These are phyloP conservation scores for Erythrophleum fordii DNA, from an alignment of 306 rosid species.

Conservation along the genomic window DNA sequence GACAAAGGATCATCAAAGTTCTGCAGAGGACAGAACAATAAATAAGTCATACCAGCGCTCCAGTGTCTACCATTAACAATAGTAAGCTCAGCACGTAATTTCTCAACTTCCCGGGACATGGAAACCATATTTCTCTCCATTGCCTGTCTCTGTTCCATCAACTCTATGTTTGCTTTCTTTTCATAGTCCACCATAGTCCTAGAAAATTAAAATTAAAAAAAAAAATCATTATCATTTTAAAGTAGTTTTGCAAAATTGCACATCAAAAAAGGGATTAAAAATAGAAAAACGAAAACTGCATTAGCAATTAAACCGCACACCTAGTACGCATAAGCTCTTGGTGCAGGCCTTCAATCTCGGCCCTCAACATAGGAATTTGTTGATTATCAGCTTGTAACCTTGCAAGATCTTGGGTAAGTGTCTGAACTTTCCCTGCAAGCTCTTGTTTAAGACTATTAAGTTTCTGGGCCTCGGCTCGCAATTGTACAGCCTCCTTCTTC, in stretches of 20 bases:
- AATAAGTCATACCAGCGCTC: slow-evolving; percentile 70
- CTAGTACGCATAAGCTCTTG: slow-evolving; percentile 86
- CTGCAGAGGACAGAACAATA: slow-evolving; percentile 22
- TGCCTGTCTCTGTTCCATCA: slow-evolving; percentile 87
- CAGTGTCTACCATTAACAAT: slow-evolving; percentile 69
- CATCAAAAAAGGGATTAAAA: background rate
- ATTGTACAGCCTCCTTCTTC: slow-evolving; percentile 71
- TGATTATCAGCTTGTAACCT: slow-evolving; percentile 75
- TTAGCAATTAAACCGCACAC: slow-evolving; percentile 46
- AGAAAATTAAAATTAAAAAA: slow-evolving; percentile 1
- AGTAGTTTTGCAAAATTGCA: slow-evolving; percentile 6
- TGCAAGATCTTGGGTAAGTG: slow-evolving; percentile 62
- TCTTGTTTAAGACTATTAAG: slow-evolving; percentile 69
- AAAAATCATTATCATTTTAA: slow-evolving; percentile 25
- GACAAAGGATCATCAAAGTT: slow-evolving; percentile 29
- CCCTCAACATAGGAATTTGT: slow-evolving; percentile 66
- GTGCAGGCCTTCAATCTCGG: slow-evolving; percentile 75
- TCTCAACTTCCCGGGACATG: slow-evolving; percentile 94
- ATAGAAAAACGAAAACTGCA: slow-evolving; percentile 23
- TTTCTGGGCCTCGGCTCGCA: slow-evolving; percentile 73
- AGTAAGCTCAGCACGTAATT: slow-evolving; percentile 81
- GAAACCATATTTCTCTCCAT: slow-evolving; percentile 89
- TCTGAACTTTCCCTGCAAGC: slow-evolving; percentile 66
- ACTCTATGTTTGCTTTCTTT: slow-evolving; percentile 82
- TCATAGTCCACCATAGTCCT: slow-evolving; percentile 76